Evolutionary conservation across 495 filamentous ascomycete genomes (phyloP).

Genomic region (Penicillium canescens): DNA sequence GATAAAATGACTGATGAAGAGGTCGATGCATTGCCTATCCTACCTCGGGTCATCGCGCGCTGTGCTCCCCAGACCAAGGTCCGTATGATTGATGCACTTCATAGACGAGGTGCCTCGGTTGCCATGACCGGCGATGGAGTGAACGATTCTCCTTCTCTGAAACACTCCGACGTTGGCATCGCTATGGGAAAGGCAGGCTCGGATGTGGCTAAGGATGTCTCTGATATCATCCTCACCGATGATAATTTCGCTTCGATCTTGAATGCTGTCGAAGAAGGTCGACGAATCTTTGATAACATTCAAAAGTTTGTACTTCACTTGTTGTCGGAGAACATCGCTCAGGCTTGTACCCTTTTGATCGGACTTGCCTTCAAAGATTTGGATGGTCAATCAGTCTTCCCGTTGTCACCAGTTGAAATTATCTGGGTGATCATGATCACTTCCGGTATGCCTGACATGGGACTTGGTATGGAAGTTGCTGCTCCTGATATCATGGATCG

Average conservation of each 20-base stretch:
- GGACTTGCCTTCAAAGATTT: slow-evolving; percentile 64
- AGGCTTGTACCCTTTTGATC: slow-evolving; percentile 59
- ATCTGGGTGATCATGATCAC: slow-evolving; percentile 71
- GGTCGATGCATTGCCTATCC: slow-evolving; percentile 56
- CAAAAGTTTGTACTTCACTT: slow-evolving; percentile 68
- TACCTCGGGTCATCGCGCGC: slow-evolving; percentile 66
- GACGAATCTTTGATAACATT: slow-evolving; percentile 67
- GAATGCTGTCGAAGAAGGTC: slow-evolving; percentile 63
- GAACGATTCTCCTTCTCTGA: slow-evolving; percentile 87
- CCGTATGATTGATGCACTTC: slow-evolving; percentile 67
- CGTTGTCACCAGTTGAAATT: slow-evolving; percentile 63
- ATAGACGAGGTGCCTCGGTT: slow-evolving; percentile 75
- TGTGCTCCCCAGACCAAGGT: slow-evolving; percentile 68
- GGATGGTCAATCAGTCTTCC: slow-evolving; percentile 58
- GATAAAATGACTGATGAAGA: slow-evolving; percentile 59
- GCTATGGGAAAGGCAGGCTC: slow-evolving; percentile 80
- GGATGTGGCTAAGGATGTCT: slow-evolving; percentile 74
- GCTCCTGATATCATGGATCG: slow-evolving; percentile 60
- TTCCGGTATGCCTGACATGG: slow-evolving; percentile 63
- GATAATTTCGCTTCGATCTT: slow-evolving; percentile 78
- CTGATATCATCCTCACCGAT: slow-evolving; percentile 70
- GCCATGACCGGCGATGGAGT: slow-evolving; percentile 95
- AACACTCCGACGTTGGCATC: slow-evolving; percentile 80
- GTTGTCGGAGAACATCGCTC: slow-evolving; percentile 63
- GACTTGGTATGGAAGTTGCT: slow-evolving; percentile 62